Evolutionary conservation across 805 yeast species (phyloP), one percentile per base, ranked within the genome.

Genomic region (Saturnispora bothae): DNA sequence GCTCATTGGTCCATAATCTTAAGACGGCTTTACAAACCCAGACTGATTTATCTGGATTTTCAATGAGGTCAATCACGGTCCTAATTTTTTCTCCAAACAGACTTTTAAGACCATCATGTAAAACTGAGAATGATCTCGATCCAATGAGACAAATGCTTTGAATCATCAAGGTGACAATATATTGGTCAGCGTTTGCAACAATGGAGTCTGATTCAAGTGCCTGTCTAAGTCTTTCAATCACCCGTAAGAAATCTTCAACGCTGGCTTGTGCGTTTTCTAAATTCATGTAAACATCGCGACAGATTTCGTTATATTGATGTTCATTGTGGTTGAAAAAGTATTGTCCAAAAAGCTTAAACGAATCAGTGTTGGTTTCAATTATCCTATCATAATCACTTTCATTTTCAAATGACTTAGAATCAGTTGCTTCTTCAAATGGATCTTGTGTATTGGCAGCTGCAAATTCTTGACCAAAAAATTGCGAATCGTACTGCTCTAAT

Each of bases 81-180:
- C 27, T 51, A 45, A 34, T 51, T 44, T 36, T 59, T 2, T 43
- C 49, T 9, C 54, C 53, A 31, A 52, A 45, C n/a, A 59, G 43
- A 36, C 57, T 59, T 16, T 57, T 39, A 4, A 61, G 60, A 7
- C 72, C 73, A 34, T 71, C 73, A 43, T 71, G 73, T 28, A 79
- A 77, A 50, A 81, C 86, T 0, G 89, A 83, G 31, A 88, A 69
- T 0, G 96, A 88, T 53, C 96, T 71, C 33, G 85, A 79, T 12
- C 97, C 96, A 41, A 85, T 78, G 48, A 78, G 78, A 33, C 89
- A 81, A 36, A 84, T 68, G 0, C 80, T 66, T 51, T 83, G 89
- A 49, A 79, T 68, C 12, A 85, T 58, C 13, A 83, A 60, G 21
- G 79, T 72, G 14, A 82, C 63, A 27, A 78, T 55, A 39, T 79